Conservation (phyloP, 2,329 filamentous ascomycete species). For the Curvularia sp. region DNA sequence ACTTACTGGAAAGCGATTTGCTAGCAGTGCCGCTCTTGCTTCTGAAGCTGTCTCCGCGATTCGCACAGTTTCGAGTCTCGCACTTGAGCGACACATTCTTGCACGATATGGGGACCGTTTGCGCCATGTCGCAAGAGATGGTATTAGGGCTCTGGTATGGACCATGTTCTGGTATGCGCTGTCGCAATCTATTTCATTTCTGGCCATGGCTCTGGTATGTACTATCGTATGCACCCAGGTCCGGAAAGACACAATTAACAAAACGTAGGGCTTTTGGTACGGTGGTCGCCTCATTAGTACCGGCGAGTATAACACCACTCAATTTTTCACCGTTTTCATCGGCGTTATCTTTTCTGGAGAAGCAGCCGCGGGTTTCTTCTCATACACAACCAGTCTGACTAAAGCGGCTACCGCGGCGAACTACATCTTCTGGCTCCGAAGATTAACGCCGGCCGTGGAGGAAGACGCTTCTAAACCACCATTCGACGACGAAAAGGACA, state of each 20-base stretch:
- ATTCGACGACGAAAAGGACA: constrained; percentile 42
- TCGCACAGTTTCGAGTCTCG: constrained; percentile 89
- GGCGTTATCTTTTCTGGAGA: constrained; percentile 43
- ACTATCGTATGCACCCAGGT: background rate
- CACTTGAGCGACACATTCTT: constrained; percentile 83
- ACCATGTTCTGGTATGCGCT: constrained; percentile 84
- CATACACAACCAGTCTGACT: constrained; percentile 93
- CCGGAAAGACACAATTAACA: background rate
- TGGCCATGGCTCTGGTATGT: constrained; percentile 39
- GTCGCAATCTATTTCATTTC: constrained; percentile 75
- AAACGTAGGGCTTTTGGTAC: constrained; percentile 44
- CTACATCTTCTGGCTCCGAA: constrained; percentile 55
- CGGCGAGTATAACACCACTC: constrained; percentile 70
- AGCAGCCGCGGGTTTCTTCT: constrained; percentile 89
- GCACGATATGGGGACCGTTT: constrained; percentile 70
- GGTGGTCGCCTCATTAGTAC: constrained; percentile 45
- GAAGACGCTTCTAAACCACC: constrained; percentile 46
- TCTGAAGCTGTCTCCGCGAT: constrained; percentile 95
- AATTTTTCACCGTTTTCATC: constrained; percentile 92
- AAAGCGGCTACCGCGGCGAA: constrained; percentile 88
- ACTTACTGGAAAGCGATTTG: constrained; percentile 73
- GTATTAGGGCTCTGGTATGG: constrained; percentile 66
- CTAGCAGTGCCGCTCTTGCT: constrained; percentile 73
- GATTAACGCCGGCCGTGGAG: constrained; percentile 47
- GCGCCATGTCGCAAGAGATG: constrained; percentile 62